Base-by-base conservation (phyloP, 2,329 filamentous ascomycete species). In the Aspergillus sergii region DNA sequence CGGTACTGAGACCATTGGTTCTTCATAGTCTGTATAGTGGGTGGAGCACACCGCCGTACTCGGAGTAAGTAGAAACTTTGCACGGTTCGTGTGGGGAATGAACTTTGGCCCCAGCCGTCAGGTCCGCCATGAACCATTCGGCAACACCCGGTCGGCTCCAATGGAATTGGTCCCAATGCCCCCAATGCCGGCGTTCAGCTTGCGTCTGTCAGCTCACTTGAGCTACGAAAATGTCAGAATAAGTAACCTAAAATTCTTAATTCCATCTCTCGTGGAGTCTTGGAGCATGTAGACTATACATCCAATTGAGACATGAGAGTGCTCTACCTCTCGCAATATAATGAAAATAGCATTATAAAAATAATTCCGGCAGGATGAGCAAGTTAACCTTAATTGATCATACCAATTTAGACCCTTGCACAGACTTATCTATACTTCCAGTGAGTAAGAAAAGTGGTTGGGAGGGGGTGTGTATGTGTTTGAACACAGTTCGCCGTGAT, bases 91-190 rank as follows among this genome's bases (percentile, higher is more conserved):
- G 50, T 32, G 50, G 30, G 28, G 50, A 34, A 34, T 50, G 4
- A 28, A 28, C 14, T 5, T 5, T 19, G 45, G 21, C 45, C 23
- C 45, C 45, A 48, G 45, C 45, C 30, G 51, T 54, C 51, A 34
- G 51, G 50, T 53, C 51, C 30, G 32, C 8, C 51, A 54, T n/a
- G 51, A 54, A 54, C 51, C 51, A 34, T 32, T 54, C 51, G 51
- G 51, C 51, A 54, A 23, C 51, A 54, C 30, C 51, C 51, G 51
- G 23, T 30, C 32, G 21, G 21, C 51, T 54, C 32, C 51, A 30
- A 54, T 54, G 30, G 30, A 8, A 36, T 34, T 54, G 51, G 51
- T 36, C 14, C 14, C 34, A 16, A 16, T 7, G 34, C 14, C 34
- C 34, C 34, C 14, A 16, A 36, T 36, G 14, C 14, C 34, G 14